These are phyloP conservation scores for Aspergillus sp. DNA, from an alignment of 2,329 filamentous ascomycete species.

Conservation along the genomic window DNA sequence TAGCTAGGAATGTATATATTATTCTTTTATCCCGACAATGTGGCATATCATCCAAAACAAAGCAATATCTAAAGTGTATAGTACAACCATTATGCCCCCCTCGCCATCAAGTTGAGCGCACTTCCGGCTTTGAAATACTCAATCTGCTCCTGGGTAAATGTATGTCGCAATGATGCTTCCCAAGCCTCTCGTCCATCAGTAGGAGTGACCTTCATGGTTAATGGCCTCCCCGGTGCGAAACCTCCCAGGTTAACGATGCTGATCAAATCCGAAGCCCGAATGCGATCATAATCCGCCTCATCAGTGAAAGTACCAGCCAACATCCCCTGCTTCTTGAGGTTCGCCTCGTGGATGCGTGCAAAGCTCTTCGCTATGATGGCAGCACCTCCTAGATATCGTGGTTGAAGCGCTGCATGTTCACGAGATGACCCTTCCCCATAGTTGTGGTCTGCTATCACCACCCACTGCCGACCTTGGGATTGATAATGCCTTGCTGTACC, in stretches of 20 bases:
- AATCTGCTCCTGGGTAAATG: conserved; percentile 96
- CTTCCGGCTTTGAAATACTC: conserved; percentile 99
- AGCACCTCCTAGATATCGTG: conserved; percentile 91
- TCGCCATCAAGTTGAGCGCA: conserved; percentile 96
- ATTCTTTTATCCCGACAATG: neutral
- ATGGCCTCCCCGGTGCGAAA: neutral
- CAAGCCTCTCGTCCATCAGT: neutral
- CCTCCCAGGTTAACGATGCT: neutral
- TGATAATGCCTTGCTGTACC: conserved; percentile 98
- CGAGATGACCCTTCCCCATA: conserved; percentile 97
- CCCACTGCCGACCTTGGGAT: conserved; percentile 92
- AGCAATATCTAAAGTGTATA: too few relatives aligned
- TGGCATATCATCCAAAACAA: too few relatives aligned
- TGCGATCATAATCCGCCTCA: conserved; percentile 96
- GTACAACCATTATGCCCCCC: too few relatives aligned
- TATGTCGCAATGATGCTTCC: conserved; percentile 66
- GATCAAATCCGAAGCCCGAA: conserved; percentile 74
- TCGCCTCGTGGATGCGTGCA: conserved; percentile 99
- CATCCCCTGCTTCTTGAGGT: conserved; percentile 99
- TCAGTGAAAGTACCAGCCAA: conserved; percentile 93
- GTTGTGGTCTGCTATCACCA: conserved; percentile 99
- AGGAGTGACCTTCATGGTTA: neutral
- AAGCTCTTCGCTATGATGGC: conserved; percentile 95
- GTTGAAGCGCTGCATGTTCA: conserved; percentile 97
- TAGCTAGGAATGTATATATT: neutral